Conservation (phyloP, 495 filamentous ascomycete genomes). For the Podospora tetraspora region DNA sequence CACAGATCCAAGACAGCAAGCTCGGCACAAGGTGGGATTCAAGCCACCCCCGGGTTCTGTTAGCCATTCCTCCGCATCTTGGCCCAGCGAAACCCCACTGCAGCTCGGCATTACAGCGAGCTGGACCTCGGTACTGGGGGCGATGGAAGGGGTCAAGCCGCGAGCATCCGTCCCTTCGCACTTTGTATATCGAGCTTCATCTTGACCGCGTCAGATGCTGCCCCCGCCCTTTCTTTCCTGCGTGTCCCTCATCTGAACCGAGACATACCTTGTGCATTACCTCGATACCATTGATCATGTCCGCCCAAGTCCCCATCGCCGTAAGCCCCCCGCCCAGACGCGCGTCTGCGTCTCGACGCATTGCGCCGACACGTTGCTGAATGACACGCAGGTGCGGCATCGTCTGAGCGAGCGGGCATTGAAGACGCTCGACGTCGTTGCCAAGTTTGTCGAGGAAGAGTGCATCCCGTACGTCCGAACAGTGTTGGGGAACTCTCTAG, state of each 20-base stretch:
- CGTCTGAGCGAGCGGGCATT: constrained; percentile 76
- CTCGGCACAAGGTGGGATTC: not conserved
- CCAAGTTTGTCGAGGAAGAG: constrained; percentile 95
- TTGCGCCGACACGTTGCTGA: constrained; percentile 21
- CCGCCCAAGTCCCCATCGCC: constrained; percentile 60
- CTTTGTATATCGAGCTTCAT: not conserved
- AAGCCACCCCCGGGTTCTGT: not conserved
- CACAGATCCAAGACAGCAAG: not conserved
- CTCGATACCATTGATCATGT: constrained; percentile 44
- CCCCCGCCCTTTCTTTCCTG: not conserved
- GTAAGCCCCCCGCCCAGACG: constrained; percentile 41
- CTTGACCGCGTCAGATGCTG: not conserved
- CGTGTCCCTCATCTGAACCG: not conserved
- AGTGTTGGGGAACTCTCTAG: not conserved
- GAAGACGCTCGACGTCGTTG: constrained; percentile 64
- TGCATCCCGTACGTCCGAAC: constrained; percentile 61
- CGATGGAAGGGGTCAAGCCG: not conserved
- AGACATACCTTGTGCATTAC: not conserved
- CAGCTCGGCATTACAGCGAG: not conserved
- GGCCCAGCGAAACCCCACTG: not conserved
- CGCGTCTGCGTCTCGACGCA: not conserved
- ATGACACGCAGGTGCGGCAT: constrained; percentile 39
- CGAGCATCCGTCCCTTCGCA: not conserved
- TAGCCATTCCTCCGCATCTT: not conserved
- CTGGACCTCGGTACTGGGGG: not conserved